Evolutionary conservation across 2,329 filamentous ascomycete species (phyloP), one percentile per base, ranked within the genome.

Genomic region (Calonectria hongkongensis): DNA sequence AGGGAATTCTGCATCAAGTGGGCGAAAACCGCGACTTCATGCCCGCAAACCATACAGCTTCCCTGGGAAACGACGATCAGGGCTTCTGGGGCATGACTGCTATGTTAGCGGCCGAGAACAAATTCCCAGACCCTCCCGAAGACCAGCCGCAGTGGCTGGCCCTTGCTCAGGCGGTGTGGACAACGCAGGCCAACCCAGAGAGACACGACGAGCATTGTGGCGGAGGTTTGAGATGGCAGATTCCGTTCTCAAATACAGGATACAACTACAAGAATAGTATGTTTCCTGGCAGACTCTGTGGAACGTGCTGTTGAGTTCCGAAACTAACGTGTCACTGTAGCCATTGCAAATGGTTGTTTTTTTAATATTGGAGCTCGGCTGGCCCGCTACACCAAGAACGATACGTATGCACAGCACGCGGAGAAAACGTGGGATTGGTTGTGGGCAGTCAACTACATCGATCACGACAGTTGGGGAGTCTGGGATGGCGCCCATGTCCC

Each of bases 191-290:
- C 0, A 77, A 84, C 56, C 84, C 87, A 15, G 88, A 92, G 51
- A 94, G 94, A 85, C 92, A 95, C 79, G 89, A 88, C 7, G 82
- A 87, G 0, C 87, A 87, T 2, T 96, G 94, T 78, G 86, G 87
- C 27, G 94, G 94, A 75, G 94, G 94, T 12, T 80, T 96, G 77
- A 88, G 93, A 78, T 95, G 94, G 93, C 94, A 97, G 85, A 93
- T 96, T 72, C 94, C 92, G 70, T 86, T 90, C 1, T 92, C 93
- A 76, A 95, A 96, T 80, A 88, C 87, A 36, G 94, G 94, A 28
- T 97, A 94, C 82, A 89, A 92, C 79, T 95, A 96, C 87, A 97
- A 92, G 83, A 92, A 92, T 80, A 88, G 86, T 88, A 82, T 39
- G 84, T 81, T 21, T 33, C 7, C 16, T 2, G 16, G n/a, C 9